Percentiles rank a stretch among this genome's conserved stretches.
Conservation (phyloP, 2,329 filamentous ascomycete genomes). For the Nothomitra cinnamomea region DNA sequence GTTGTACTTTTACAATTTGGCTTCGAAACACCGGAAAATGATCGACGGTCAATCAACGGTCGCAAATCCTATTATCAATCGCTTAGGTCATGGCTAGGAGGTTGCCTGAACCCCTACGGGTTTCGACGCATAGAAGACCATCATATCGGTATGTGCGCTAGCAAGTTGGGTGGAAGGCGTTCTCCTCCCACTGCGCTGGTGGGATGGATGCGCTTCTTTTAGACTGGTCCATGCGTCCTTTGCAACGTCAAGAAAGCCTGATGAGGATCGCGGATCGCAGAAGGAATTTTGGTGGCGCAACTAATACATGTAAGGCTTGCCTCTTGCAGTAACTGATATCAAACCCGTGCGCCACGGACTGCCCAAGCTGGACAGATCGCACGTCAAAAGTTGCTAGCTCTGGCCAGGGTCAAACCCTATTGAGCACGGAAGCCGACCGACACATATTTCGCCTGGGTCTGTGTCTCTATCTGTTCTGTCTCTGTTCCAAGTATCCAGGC, state of each 20-base stretch:
- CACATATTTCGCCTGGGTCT: too few species aligned
- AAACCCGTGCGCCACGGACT: not conserved
- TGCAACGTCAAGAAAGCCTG: not conserved
- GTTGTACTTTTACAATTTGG: not conserved
- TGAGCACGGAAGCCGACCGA: too few species aligned
- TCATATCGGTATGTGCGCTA: not conserved
- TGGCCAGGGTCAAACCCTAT: too few species aligned
- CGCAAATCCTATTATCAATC: slow-evolving; percentile 1
- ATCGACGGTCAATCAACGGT: not conserved
- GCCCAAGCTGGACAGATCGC: not conserved
- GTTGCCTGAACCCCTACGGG: not conserved
- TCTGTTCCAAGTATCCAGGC: too few species aligned
- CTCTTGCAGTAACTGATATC: not conserved
- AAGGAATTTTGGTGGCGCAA: not conserved
- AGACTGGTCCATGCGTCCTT: not conserved
- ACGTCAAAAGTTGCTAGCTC: too few species aligned
- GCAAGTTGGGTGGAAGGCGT: not conserved
- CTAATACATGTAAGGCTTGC: not conserved
- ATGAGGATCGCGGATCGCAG: not conserved
- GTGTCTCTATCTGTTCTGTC: too few species aligned
- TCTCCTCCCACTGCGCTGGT: too few species aligned
- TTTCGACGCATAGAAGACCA: not conserved
- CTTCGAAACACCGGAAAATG: not conserved
- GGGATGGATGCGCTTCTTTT: not conserved
- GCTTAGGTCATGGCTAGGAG: not conserved